phyloP scores from a whole-genome alignment of 257 asterid genomes.

The Misopates orontium region DNA sequence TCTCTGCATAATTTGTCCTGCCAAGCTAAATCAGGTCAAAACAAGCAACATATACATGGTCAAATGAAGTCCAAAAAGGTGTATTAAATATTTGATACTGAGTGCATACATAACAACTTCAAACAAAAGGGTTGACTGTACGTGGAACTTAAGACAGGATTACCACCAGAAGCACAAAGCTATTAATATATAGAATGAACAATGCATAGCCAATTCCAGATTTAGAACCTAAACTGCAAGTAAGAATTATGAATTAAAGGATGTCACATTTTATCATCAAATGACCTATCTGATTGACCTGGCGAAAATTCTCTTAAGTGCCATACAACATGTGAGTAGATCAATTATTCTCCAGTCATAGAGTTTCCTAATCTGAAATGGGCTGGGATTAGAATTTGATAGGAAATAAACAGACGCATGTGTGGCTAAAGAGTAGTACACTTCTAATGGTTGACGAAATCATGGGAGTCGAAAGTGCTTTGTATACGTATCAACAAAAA shows the following conservation, averaged over 20 bases:
- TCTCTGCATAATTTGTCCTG: conserved; percentile 86
- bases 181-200: not conserved
- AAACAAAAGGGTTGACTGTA: not conserved
- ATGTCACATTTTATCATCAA: not conserved
- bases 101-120: not conserved
- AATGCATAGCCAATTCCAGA: not conserved
- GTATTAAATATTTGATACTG: not conserved
- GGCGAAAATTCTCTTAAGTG: not conserved
- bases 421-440: not conserved
- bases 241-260: not conserved
- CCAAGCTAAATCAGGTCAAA: conserved; percentile 41
- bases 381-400: not conserved
- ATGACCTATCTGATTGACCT: not conserved
- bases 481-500: not conserved
- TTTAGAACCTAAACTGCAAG: not conserved
- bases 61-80: conserved; percentile 23
- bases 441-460: not conserved
- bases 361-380: not conserved
- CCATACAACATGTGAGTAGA: too few species aligned
- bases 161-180: not conserved
- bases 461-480: not conserved
- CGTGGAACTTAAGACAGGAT: not conserved
- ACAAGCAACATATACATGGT: conserved; percentile 28
- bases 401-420: not conserved
- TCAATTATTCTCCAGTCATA: not conserved